phyloP scores from a whole-genome alignment of 2,329 filamentous ascomycete species.

The Phyllosticta paracitricarpa region DNA sequence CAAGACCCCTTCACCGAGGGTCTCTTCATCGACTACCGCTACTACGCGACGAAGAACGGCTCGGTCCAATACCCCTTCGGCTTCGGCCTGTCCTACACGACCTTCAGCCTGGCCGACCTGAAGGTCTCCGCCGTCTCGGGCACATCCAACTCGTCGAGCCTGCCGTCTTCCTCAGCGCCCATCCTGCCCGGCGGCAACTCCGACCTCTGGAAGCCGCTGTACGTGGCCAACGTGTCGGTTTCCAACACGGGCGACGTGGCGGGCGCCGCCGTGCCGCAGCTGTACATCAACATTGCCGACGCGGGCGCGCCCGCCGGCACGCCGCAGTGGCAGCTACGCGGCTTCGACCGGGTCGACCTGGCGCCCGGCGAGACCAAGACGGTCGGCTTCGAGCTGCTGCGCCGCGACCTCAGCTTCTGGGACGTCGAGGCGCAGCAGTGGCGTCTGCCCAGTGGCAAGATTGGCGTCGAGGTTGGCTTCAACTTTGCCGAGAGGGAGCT shows the following conservation, averaged over 20 bases:
- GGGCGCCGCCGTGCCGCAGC: conserved; percentile 44
- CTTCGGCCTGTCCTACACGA: conserved; percentile 30
- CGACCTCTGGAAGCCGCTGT: conserved; percentile 40
- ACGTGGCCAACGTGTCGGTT: conserved; percentile 37
- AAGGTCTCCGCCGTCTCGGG: not conserved
- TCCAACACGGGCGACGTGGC: conserved; percentile 41
- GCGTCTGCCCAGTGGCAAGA: conserved; percentile 22
- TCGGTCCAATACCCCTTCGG: conserved; percentile 26
- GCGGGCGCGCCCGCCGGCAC: conserved; percentile 28
- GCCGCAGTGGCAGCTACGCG: conserved; percentile 34
- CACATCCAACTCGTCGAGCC: conserved; percentile 1
- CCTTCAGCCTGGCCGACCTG: conserved; percentile 16
- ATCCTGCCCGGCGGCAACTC: conserved; percentile 41
- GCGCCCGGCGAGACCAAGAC: conserved; percentile 30
- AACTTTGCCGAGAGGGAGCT: not conserved
- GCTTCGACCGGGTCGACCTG: conserved; percentile 42
- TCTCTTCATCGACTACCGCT: conserved; percentile 44
- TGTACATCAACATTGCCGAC: conserved; percentile 42
- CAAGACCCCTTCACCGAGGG: conserved; percentile 44
- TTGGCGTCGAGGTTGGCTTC: conserved; percentile 16
- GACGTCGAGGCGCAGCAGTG: conserved; percentile 35
- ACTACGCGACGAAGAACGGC: conserved; percentile 27
- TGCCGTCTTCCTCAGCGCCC: conserved; percentile 12
- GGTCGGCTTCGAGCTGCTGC: conserved; percentile 38
- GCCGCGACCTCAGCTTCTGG: conserved; percentile 43